Conservation (phyloP, 371 early-diverging fungal genomes). For the Mucor ambiguus region DNA sequence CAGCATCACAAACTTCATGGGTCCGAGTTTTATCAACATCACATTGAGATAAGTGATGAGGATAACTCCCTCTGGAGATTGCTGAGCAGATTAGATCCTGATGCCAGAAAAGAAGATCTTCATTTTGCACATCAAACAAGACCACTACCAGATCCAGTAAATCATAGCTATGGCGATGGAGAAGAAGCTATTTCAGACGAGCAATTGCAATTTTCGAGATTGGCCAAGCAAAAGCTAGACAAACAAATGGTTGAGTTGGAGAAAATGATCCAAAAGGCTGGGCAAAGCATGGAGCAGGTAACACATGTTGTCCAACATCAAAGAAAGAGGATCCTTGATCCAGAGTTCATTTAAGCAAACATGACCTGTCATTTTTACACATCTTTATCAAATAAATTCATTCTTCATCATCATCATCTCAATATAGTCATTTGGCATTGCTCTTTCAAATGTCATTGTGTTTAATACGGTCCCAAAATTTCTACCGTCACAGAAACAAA, state of each 20-base stretch:
- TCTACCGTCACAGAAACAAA: constrained; percentile 1
- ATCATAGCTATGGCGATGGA: background rate
- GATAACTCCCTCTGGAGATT: constrained; percentile 36
- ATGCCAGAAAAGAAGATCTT: constrained; percentile 16
- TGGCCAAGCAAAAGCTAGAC: constrained; percentile 32
- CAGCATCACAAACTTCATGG: background rate
- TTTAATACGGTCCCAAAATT: constrained; percentile 1
- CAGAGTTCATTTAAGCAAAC: background rate
- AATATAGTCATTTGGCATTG: background rate
- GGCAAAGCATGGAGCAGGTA: constrained; percentile 40
- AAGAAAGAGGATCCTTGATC: constrained; percentile 14
- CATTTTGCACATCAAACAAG: constrained; percentile 1
- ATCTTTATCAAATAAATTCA: background rate
- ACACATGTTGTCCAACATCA: constrained; percentile 35
- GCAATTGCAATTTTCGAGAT: constrained; percentile 20
- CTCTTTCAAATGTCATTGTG: background rate
- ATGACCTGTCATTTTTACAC: background rate
- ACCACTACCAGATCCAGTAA: background rate
- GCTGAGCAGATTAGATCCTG: constrained; percentile 32
- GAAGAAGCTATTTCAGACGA: constrained; percentile 7
- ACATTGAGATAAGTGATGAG: constrained; percentile 4
- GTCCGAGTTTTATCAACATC: constrained; percentile 5
- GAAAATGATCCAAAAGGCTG: constrained; percentile 42
- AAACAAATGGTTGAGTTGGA: constrained; percentile 40
- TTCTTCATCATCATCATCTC: background rate